Conservation (phyloP, 2,329 filamentous ascomycete species). For the Exserohilum rostratum region DNA sequence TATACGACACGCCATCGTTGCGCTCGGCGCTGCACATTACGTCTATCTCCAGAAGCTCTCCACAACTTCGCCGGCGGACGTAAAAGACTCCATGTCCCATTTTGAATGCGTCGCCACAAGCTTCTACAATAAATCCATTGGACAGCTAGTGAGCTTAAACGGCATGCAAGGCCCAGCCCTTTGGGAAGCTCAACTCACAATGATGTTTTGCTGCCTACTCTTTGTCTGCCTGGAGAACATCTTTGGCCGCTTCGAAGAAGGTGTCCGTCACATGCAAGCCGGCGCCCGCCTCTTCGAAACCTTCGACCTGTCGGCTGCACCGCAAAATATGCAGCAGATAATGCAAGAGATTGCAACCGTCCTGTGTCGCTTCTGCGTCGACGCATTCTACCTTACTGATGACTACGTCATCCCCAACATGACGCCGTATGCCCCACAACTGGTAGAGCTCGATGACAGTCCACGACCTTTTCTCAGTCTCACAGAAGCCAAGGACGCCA, state of each 20-base stretch:
- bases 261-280: conserved; percentile 11
- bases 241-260: conserved; percentile 12
- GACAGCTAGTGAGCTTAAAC: conserved; percentile 2
- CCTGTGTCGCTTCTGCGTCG: conserved; percentile 11
- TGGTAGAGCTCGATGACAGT: conserved; percentile 6
- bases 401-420: conserved; percentile 10
- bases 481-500: not conserved
- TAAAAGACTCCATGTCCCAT: conserved; percentile 4
- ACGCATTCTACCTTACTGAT: conserved; percentile 4
- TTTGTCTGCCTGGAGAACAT: conserved; percentile 18
- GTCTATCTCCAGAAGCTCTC: conserved; percentile 11
- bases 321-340: not conserved
- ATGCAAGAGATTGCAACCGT: conserved; percentile 16
- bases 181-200: conserved; percentile 5
- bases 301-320: conserved; percentile 3
- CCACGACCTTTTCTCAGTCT: not conserved
- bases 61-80: not conserved
- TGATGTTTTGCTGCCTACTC: conserved; percentile 12
- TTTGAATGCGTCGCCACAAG: conserved; percentile 6
- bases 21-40: conserved; percentile 13
- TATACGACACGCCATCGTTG: conserved; percentile 8
- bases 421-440: conserved; percentile 5
- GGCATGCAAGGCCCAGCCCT: not conserved
- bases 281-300: conserved; percentile 11
- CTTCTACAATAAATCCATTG: conserved; percentile 15